phyloP scores from a whole-genome alignment of 768 basidiomycete species.

The Coprinopsis strossmayeri region DNA sequence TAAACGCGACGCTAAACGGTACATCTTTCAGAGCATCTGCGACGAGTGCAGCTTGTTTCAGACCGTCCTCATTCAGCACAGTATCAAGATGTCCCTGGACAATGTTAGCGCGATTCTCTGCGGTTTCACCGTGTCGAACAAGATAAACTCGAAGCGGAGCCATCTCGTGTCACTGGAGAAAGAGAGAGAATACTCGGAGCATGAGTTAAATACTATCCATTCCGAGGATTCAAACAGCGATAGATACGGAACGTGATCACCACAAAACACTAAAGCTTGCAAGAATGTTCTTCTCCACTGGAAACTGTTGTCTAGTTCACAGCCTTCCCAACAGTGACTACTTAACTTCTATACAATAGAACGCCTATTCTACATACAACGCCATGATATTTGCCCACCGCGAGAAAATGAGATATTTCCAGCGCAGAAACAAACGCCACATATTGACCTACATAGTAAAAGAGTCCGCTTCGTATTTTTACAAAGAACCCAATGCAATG shows the following conservation, averaged over 20 bases:
- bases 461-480: background rate
- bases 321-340: too few relatives aligned
- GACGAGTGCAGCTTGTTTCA: conserved; percentile 50
- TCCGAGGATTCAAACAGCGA: too few relatives aligned
- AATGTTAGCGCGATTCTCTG: conserved; percentile 53
- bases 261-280: too few relatives aligned
- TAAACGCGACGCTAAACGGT: conserved; percentile 53
- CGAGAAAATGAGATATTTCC: too few relatives aligned
- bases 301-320: too few relatives aligned
- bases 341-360: too few relatives aligned
- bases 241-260: too few relatives aligned
- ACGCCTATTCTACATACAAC: too few relatives aligned
- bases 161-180: background rate
- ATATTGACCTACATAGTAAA: background rate
- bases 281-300: too few relatives aligned
- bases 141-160: conserved; percentile 31
- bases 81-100: conserved; percentile 78
- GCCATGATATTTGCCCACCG: too few relatives aligned
- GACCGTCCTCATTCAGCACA: conserved; percentile 53
- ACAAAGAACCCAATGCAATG: background rate
- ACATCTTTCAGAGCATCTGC: conserved; percentile 48
- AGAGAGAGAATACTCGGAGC: background rate
- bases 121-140: conserved; percentile 76
- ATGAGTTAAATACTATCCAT: background rate
- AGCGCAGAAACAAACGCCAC: too few relatives aligned